Base-by-base conservation (phyloP, 1,284 basidiomycete genomes). In the Irpex rosettiformis region DNA sequence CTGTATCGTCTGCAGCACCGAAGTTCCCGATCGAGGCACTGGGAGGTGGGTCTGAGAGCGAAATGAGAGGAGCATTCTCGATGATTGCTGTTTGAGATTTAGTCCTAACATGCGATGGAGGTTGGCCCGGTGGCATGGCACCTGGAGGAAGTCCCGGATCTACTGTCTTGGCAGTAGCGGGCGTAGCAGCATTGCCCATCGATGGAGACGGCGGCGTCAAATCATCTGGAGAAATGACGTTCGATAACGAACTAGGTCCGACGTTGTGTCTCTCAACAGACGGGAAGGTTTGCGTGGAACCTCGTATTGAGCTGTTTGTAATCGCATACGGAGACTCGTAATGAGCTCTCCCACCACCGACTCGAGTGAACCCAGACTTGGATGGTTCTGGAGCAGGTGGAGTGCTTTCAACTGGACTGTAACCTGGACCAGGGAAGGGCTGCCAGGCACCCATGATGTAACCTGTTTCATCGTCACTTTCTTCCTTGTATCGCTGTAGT, bases 391-490 rank as follows among this genome's bases (percentile, higher is more conserved):
- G 63, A 7, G 70, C 62, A 59, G 74, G 57, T 68, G n/a, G n/a
- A n/a, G 72, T 37, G 70, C 58, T 62, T 60, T 72, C 62, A 53
- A 88, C 70, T n/a, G 78, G 68, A 52, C 73, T 64, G 73, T 86
- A 81, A 0, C 83, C 84, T 37, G 77, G 70, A 11, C 80, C 76
- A 0, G 79, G 81, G 75, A 85, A 89, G 30, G 85, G 83, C 66
- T 89, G 85, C 89, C 89, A 93, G 22, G 91, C 88, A 48, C 84
- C 86, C 89, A 94, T 93, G 65, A 93, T 93, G 64, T 80, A 89
- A 16, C 89, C 88, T 28, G 76, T 81, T 66, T 93, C 91, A 66
- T 92, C 89, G 63, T 85, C 89, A 64, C 81, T 88, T 40, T 91
- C 89, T 68, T 93, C 89, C 62, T 79, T 79, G 67, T 92, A 92